Base-by-base conservation (phyloP, 2,329 filamentous ascomycete species). In the Pochonia chlamydosporia region DNA sequence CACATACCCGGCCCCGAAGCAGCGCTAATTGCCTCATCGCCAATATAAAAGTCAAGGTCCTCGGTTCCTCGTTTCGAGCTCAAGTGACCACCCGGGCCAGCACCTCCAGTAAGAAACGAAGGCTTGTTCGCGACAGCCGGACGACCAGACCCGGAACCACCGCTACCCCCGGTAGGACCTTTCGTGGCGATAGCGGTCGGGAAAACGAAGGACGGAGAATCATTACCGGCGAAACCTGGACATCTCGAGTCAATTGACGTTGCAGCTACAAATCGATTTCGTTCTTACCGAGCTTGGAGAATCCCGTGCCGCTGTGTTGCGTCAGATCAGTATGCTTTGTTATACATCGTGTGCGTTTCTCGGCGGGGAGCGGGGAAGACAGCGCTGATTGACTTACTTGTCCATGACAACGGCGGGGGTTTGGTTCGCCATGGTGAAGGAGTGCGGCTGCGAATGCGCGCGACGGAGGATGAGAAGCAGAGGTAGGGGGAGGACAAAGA, bases 321-420 rank as follows among this genome's bases (percentile, higher is more conserved):
- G 28, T 58, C 52, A 55, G 46, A 61, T 69, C 63, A 66, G 58
- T 56, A 39, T 59, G 47, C 56, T 46, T n/a, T n/a, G n/a, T n/a
- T n/a, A n/a, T n/a, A n/a, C n/a, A 48, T 56, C 51, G 52, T 56
- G 47, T 54, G 43, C 52, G 52, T 49, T 52, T 58, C 49, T 56
- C 36, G 52, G 52, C 51, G 56, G 56, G 55, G 50, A 50, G 58
- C 54, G 64, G 44, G 41, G 25, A 36, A 37, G 60, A 62, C 54
- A 63, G 59, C 55, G 63, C 67, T 52, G 62, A 79, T 88, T 72
- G 63, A 80, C 89, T 74, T 85, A 96, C 93, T 99, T 99, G 93
- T 99, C 93, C 92, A 99, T 99, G 89, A 99, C 93, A 96, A 99
- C 93, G 88, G 93, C 93, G 63, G 93, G 93, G 68, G 93, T 97